phyloP scores from a whole-genome alignment of 208 protist genomes.

The Histomonas meleagridis region DNA sequence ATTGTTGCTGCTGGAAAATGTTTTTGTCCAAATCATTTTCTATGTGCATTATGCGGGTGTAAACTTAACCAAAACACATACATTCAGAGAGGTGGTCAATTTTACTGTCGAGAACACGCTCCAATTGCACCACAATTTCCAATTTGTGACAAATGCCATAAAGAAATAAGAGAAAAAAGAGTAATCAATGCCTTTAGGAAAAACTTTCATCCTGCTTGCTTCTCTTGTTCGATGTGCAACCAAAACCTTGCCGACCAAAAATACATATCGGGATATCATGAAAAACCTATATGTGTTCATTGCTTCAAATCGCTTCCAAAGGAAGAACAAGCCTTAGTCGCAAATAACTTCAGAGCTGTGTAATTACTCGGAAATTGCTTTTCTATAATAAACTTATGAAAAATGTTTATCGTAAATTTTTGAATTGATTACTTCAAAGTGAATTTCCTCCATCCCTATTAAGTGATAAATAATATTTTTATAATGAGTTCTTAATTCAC shows the following conservation, averaged over 20 bases:
- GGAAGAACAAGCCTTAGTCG: too few relatives aligned
- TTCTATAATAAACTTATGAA: too few relatives aligned
- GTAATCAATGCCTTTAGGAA: not conserved
- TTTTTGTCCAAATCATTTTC: not conserved
- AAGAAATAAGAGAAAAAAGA: not conserved
- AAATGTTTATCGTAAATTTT: too few relatives aligned
- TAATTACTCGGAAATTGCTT: too few relatives aligned
- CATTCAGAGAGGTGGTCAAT: not conserved
- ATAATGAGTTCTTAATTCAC: too few relatives aligned
- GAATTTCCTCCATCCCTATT: too few relatives aligned
- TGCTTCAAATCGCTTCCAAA: too few relatives aligned
- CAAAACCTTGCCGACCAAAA: not conserved
- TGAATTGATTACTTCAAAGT: too few relatives aligned
- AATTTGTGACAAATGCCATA: not conserved
- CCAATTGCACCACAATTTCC: not conserved
- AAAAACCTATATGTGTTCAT: too few relatives aligned
- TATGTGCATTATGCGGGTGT: not conserved
- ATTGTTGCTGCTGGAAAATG: not conserved
- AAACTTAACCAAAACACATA: not conserved
- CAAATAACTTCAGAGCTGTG: too few relatives aligned
- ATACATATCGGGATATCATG: too few relatives aligned
- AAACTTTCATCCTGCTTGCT: not conserved
- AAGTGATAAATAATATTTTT: too few relatives aligned
- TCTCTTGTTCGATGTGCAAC: not conserved
- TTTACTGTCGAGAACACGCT: not conserved